Evolutionary conservation across 228 moss, liverwort and hornwort genomes (phyloP).

Genomic region (Sphagnum magellanicum): DNA sequence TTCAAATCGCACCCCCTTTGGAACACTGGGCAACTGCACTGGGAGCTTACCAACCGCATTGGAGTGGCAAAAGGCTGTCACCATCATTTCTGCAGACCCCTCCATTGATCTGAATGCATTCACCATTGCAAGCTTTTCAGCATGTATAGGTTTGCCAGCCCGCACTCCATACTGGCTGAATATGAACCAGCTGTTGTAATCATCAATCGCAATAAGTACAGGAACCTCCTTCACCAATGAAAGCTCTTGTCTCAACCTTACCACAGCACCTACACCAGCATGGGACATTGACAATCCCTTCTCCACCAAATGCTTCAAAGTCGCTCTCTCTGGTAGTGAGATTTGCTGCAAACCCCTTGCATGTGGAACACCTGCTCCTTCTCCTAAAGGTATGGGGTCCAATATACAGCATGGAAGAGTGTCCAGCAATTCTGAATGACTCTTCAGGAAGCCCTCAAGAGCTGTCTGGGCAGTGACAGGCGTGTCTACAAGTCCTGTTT

Average conservation of each 20-base stretch:
- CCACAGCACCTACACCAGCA: slow-evolving; percentile 79
- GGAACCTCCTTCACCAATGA: slow-evolving; percentile 71
- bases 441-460: slow-evolving; percentile 89
- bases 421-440: slow-evolving; percentile 63
- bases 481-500: slow-evolving; percentile 75
- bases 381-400: slow-evolving; percentile 69
- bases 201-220: slow-evolving; percentile 86
- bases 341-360: slow-evolving; percentile 72
- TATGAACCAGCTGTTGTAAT: slow-evolving; percentile 97
- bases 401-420: slow-evolving; percentile 58
- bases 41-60: slow-evolving; percentile 86
- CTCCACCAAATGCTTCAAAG: slow-evolving; percentile 76
- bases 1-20: slow-evolving; percentile 60
- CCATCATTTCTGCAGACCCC: slow-evolving; percentile 77
- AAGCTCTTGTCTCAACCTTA: slow-evolving; percentile 79
- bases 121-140: slow-evolving; percentile 90
- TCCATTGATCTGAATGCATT: slow-evolving; percentile 80
- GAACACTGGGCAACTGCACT: slow-evolving; percentile 73
- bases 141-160: slow-evolving; percentile 79
- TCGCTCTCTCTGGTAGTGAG: slow-evolving; percentile 53
- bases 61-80: slow-evolving; percentile 85
- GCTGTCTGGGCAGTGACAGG: slow-evolving; percentile 79
- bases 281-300: slow-evolving; percentile 87
- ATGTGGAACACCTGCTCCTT: slow-evolving; percentile 82
- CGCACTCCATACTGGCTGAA: slow-evolving; percentile 76